Evolutionary conservation across 805 yeast species (phyloP).

Genomic region (Kuraishia hungarica): DNA sequence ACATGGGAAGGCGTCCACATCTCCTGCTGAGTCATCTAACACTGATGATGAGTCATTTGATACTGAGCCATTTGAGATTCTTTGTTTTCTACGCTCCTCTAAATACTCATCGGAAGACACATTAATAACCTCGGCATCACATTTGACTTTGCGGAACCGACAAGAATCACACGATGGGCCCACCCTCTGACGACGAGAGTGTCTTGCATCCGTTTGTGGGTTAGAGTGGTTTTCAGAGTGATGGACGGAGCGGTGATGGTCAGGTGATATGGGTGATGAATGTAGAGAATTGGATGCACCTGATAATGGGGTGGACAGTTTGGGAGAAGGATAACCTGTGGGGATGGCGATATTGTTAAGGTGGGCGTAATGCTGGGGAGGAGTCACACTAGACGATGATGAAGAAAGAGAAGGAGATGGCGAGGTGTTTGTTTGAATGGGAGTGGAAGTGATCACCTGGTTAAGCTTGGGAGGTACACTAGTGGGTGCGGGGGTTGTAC

Average conservation of each 20-base stretch:
- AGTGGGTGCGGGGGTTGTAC: not conserved
- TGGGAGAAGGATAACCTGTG: too few relatives aligned
- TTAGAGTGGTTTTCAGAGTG: too few relatives aligned
- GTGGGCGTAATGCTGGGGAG: not conserved
- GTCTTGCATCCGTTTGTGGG: not conserved
- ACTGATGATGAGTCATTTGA: not conserved
- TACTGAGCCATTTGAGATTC: not conserved
- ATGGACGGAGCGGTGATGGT: too few relatives aligned
- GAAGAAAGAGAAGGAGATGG: not conserved
- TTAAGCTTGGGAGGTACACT: too few relatives aligned
- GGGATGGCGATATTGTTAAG: too few relatives aligned
- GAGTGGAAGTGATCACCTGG: not conserved
- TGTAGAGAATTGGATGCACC: not conserved
- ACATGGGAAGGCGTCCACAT: not conserved
- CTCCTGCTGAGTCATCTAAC: too few relatives aligned
- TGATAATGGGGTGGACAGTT: not conserved
- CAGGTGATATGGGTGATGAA: not conserved
- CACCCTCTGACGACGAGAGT: conserved; percentile 44
- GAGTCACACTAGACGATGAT: not conserved
- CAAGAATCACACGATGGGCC: conserved; percentile 76
- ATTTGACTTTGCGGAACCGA: conserved; percentile 59
- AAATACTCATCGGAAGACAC: conserved; percentile 10
- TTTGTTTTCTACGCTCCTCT: not conserved
- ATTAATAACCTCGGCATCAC: conserved; percentile 52
- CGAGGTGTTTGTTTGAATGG: not conserved